phyloP scores from a whole-genome alignment of 2,329 filamentous ascomycete species.

The Trichothecium roseum region DNA sequence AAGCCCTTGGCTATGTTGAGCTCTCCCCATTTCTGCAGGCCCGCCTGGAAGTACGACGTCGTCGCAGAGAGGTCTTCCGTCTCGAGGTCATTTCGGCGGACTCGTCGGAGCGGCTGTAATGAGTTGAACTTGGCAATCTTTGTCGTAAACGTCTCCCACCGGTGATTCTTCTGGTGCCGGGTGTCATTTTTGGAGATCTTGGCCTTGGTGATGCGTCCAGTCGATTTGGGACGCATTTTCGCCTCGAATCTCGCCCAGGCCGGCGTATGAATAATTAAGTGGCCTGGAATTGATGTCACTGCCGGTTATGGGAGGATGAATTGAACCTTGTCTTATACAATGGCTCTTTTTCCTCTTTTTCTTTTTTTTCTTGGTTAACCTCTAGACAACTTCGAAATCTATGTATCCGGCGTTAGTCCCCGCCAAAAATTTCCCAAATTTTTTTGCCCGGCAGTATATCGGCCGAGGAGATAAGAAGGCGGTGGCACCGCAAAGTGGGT shows the following conservation, averaged over 20 bases:
- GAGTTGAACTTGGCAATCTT: conserved; percentile 84
- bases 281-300: too few relatives aligned
- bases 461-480: conserved; percentile 23
- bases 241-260: too few relatives aligned
- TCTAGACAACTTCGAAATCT: too few relatives aligned
- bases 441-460: conserved; percentile 21
- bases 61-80: conserved; percentile 64
- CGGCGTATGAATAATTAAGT: too few relatives aligned
- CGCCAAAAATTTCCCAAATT: conserved; percentile 17
- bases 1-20: conserved; percentile 82
- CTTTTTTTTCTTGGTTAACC: too few relatives aligned
- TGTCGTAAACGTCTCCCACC: conserved; percentile 83
- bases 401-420: conserved; percentile 12
- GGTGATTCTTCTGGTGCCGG: conserved; percentile 68
- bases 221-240: conserved; percentile 51
- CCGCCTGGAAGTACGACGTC: conserved; percentile 78
- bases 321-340: not conserved
- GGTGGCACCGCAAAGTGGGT: conserved; percentile 4
- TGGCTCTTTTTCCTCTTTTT: not conserved
- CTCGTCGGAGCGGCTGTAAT: conserved; percentile 82
- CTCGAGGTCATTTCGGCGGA: conserved; percentile 75
- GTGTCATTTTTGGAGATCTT: conserved; percentile 62
- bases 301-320: too few relatives aligned
- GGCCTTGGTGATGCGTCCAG: conserved; percentile 59
- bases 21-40: conserved; percentile 81